Percentiles rank a stretch among this genome's conserved stretches.
These are phyloP conservation scores for Ascochyta lentis DNA, from an alignment of 2,329 filamentous ascomycete genomes.

Conservation along the genomic window DNA sequence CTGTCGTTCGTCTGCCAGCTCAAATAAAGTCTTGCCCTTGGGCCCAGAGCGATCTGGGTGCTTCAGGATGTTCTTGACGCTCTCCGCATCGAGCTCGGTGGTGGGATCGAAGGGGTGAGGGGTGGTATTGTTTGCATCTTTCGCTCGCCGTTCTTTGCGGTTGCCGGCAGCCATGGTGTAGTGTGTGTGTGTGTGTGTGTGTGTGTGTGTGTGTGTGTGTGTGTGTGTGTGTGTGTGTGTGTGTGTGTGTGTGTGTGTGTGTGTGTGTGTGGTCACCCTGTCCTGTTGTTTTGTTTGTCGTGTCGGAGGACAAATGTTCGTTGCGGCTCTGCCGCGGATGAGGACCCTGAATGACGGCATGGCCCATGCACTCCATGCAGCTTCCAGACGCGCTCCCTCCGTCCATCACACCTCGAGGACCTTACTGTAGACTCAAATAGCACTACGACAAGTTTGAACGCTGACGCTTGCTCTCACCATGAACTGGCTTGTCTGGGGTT, in stretches of 20 bases:
- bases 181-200: background rate
- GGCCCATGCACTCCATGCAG: conserved; percentile 22
- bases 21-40: conserved; percentile 71
- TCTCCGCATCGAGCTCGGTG: conserved; percentile 50
- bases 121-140: conserved; percentile 35
- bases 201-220: background rate
- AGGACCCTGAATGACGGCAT: conserved; percentile 21
- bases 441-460: background rate
- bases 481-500: conserved; percentile 50
- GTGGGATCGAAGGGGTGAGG: conserved; percentile 49
- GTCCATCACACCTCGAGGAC: background rate
- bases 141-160: conserved; percentile 55
- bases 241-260: background rate
- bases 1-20: conserved; percentile 70
- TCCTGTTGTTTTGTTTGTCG: conserved; percentile 4
- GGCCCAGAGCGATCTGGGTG: conserved; percentile 72
- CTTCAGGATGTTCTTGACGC: conserved; percentile 65
- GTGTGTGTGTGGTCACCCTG: background rate
- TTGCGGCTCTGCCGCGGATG: conserved; percentile 28
- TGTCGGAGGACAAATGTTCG: conserved; percentile 21
- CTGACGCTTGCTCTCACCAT: conserved; percentile 31
- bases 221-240: background rate
- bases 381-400: conserved; percentile 3
- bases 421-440: background rate
- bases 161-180: conserved; percentile 46